A percentile compares a stretch with the other conserved stretches of the same genome.
Conservation (phyloP, 1,284 basidiomycete genomes). For the Tetrapyrgos nigripes region DNA sequence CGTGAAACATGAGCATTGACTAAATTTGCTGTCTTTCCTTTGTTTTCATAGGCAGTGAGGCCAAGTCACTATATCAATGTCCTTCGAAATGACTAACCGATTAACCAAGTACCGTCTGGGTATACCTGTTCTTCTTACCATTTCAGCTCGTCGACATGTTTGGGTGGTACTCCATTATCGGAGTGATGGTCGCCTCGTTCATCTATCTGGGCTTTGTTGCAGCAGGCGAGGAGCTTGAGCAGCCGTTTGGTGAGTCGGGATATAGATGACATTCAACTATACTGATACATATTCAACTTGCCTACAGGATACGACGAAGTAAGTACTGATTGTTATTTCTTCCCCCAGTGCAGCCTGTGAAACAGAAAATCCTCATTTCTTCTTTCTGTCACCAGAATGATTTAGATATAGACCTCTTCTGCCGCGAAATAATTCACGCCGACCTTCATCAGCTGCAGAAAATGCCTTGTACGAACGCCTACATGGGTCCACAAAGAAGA, state of each 20-base stretch:
- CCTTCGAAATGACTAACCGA: background rate
- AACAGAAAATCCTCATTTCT: background rate
- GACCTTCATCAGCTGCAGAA: slow-evolving; percentile 19
- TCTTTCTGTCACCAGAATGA: slow-evolving; percentile 13
- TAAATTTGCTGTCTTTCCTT: background rate
- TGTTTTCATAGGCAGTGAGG: slow-evolving; percentile 38
- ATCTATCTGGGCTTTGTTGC: slow-evolving; percentile 72
- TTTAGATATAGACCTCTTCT: slow-evolving; percentile 24
- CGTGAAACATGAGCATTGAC: no score
- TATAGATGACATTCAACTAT: background rate
- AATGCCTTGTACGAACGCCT: slow-evolving; percentile 18
- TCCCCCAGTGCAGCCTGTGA: background rate
- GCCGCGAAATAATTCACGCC: slow-evolving; percentile 20
- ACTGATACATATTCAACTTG: background rate
- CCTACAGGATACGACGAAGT: slow-evolving; percentile 62
- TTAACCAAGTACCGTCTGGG: slow-evolving; percentile 64
- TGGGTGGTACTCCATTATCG: slow-evolving; percentile 64
- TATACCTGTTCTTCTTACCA: slow-evolving; percentile 72
- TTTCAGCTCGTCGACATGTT: slow-evolving; percentile 69
- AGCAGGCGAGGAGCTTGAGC: slow-evolving; percentile 72
- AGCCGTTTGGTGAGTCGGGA: slow-evolving; percentile 61
- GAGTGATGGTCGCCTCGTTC: slow-evolving; percentile 65
- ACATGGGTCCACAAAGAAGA: slow-evolving; percentile 4
- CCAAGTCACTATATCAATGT: background rate
- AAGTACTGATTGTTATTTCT: slow-evolving; percentile 16